phyloP scores from a whole-genome alignment of 768 basidiomycete species.

The Phylloporus sp. region DNA sequence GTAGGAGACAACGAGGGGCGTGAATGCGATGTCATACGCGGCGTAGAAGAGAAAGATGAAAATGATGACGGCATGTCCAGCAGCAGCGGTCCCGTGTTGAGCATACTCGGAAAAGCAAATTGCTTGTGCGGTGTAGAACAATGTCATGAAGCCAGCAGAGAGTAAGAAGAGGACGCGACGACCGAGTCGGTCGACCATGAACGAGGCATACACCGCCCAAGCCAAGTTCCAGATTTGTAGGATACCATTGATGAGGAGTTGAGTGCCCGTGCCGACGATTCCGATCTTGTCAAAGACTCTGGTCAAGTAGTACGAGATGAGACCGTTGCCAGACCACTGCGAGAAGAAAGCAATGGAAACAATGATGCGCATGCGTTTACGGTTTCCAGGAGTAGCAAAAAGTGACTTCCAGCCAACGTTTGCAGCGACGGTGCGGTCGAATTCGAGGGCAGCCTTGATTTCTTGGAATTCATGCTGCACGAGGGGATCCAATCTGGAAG shows the following conservation, averaged over 20 bases:
- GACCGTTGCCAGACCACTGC: conserved; percentile 82
- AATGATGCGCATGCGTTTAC: conserved; percentile 71
- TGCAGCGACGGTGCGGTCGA: conserved; percentile 54
- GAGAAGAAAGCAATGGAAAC: conserved; percentile 78
- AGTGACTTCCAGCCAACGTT: conserved; percentile 69
- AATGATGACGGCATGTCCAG: conserved; percentile 70
- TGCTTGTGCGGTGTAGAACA: conserved; percentile 68
- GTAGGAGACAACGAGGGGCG: conserved; percentile 82
- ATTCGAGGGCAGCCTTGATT: conserved; percentile 71
- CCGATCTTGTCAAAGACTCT: conserved; percentile 66
- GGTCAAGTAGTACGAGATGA: conserved; percentile 79
- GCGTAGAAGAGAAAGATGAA: conserved; percentile 84
- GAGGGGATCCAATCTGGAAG: conserved; percentile 51
- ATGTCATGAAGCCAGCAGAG: conserved; percentile 52
- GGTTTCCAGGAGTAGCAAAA: conserved; percentile 63
- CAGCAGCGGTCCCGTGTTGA: conserved; percentile 34
- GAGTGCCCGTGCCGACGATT: conserved; percentile 52
- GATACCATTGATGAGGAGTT: conserved; percentile 83
- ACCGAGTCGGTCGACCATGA: conserved; percentile 60
- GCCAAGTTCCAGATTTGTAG: conserved; percentile 77
- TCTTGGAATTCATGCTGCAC: conserved; percentile 73
- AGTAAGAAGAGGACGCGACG: conserved; percentile 67
- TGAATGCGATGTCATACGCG: conserved; percentile 77
- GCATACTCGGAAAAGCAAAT: conserved; percentile 57
- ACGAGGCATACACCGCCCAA: conserved; percentile 55